phyloP scores from a whole-genome alignment of 164 flowering plant genomes.

The Annona squamosa region DNA sequence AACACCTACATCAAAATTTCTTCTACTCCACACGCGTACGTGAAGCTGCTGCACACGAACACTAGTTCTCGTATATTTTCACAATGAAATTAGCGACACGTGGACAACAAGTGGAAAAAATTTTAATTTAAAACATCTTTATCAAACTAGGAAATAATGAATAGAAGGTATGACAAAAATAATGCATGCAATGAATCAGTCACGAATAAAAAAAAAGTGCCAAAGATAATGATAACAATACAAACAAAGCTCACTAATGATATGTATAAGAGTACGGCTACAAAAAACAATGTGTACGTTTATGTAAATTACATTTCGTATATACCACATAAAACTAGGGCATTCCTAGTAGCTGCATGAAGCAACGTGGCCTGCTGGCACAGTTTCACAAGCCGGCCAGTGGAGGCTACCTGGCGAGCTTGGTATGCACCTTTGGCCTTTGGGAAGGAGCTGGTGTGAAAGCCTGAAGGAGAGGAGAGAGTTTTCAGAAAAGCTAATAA shows the following conservation, averaged over 20 bases:
- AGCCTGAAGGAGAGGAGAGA: not conserved
- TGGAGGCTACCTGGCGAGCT: constrained; percentile 8
- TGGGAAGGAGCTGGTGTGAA: not conserved
- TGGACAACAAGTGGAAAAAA: too few species aligned
- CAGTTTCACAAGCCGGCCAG: constrained; percentile 16
- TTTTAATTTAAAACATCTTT: too few species aligned
- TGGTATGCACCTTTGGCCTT: not conserved
- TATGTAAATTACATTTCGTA: not conserved
- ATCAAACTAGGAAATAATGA: too few species aligned
- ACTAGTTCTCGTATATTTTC: too few species aligned
- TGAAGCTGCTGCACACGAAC: not conserved
- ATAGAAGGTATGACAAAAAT: too few species aligned
- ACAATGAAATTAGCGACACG: not conserved
- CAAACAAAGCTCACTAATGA: not conserved
- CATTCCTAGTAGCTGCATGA: not conserved
- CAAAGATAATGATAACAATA: not conserved
- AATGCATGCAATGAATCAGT: not conserved
- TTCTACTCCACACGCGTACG: not conserved
- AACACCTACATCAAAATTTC: constrained; percentile 5
- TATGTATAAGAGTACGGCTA: not conserved
- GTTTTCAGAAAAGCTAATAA: too few species aligned
- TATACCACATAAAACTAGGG: not conserved
- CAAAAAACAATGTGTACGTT: not conserved
- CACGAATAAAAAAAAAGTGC: not conserved
- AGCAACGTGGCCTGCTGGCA: constrained; percentile 16